Evolutionary conservation across 2,329 filamentous ascomycete species (phyloP).

Genomic region (Colletotrichum tanaceti): DNA sequence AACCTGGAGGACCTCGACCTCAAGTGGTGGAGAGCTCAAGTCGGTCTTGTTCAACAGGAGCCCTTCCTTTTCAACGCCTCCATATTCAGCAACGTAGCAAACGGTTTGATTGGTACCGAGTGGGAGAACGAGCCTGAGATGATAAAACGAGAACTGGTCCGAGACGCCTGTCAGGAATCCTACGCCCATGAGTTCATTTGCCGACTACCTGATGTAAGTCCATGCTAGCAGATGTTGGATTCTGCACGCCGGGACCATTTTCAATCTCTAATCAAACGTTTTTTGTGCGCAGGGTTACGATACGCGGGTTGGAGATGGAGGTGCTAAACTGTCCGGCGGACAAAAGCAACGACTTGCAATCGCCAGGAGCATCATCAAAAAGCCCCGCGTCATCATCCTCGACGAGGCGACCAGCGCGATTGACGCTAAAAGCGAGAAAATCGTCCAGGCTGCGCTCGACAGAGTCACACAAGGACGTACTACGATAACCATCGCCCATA

Average conservation of each 20-base stretch:
- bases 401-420: constrained; percentile 72
- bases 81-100: constrained; percentile 61
- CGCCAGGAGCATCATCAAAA: constrained; percentile 69
- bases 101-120: constrained; percentile 54
- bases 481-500: constrained; percentile 45
- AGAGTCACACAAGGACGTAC: constrained; percentile 39
- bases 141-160: constrained; percentile 55
- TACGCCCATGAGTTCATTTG: constrained; percentile 66
- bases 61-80: constrained; percentile 66
- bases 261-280: neutral
- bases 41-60: constrained; percentile 66
- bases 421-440: constrained; percentile 51
- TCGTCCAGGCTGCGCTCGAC: constrained; percentile 52
- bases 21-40: constrained; percentile 58
- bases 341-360: constrained; percentile 73
- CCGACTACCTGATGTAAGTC: constrained; percentile 55
- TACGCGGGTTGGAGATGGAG: constrained; percentile 68
- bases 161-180: constrained; percentile 62
- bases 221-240: too few species aligned
- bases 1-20: constrained; percentile 44
- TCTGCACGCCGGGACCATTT: too few species aligned
- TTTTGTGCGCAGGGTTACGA: constrained; percentile 57
- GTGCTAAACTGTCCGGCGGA: constrained; percentile 70
- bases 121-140: constrained; percentile 53
- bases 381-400: constrained; percentile 70